Evolutionary conservation across 441 rosid genomes (phyloP).

Genomic region (Flueggea neowawraea): DNA sequence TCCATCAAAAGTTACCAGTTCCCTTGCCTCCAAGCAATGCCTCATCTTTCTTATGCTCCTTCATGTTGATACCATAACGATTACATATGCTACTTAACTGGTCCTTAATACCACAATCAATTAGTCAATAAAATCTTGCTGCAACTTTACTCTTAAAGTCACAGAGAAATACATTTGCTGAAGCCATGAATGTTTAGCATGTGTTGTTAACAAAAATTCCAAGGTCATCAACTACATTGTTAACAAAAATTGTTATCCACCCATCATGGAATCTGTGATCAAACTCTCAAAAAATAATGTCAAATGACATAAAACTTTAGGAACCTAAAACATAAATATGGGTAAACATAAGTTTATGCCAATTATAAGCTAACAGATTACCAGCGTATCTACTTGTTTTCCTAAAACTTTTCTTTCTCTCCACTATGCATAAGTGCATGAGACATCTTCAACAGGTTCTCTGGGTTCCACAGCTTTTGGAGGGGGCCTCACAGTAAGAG

Average conservation of each 20-base stretch:
- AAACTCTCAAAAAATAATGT: too few relatives aligned
- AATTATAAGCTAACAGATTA: not conserved
- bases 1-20: conserved; percentile 16
- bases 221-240: too few relatives aligned
- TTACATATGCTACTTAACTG: not conserved
- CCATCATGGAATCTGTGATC: too few relatives aligned
- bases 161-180: too few relatives aligned
- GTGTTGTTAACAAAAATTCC: too few relatives aligned
- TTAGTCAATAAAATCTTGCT: too few relatives aligned
- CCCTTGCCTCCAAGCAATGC: conserved; percentile 32
- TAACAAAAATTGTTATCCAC: too few relatives aligned
- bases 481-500: conserved; percentile 44
- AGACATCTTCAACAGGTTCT: conserved; percentile 56
- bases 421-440: conserved; percentile 64
- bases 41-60: conserved; percentile 47
- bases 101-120: too few relatives aligned
- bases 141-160: too few relatives aligned
- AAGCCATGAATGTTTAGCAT: too few relatives aligned
- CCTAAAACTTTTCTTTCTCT: not conserved
- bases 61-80: too few relatives aligned
- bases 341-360: conserved; percentile 5
- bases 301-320: conserved; percentile 1
- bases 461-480: conserved; percentile 26
- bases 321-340: not conserved
- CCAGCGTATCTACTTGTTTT: too few relatives aligned